Evolutionary conservation across 2,329 filamentous ascomycete species (phyloP), one percentile per base, ranked within the genome.

Genomic region (Sclerotinia spermophila): DNA sequence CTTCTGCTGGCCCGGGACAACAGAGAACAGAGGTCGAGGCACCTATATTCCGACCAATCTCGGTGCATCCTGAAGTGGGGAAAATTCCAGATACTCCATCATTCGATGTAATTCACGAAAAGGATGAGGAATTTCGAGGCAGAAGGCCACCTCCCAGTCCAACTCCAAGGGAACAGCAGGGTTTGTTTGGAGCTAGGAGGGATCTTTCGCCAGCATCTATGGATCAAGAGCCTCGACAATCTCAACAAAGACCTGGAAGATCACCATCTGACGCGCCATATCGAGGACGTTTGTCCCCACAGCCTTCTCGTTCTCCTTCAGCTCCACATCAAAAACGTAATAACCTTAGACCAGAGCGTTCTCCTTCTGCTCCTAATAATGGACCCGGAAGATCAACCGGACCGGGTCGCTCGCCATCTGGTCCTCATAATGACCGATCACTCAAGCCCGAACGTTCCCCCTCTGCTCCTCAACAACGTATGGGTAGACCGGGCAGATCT

Each of bases 11-110:
- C 13, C 61, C 30, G 21, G 76, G 87, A 60, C 86, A 84, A 30
- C 75, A 86, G 71, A 85, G 82, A 73, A 84, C 84, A 8, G 86
- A 89, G 74, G 80, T 90, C 51, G 87, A 90, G 58, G 74, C 72
- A 73, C 83, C 84, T 21, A 83, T 84, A 61, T 76, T 79, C 69
- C 86, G 92, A 69, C 92, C 92, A 2, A 83, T 87, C 73, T 94
- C 92, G 5, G 89, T 93, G 83, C 90, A 94, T 76, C 91, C 92
- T 35, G 86, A 89, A 40, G 87, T 94, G 83, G 93, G 91, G 78
- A 65, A 72, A 55, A 55, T 70, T 61, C 71, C 73, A n/a, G 67
- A 75, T 13, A 27, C 70, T 15, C 68, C 73, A 55, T 69, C 58
- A 45, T 66, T 76, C 19, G 71, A 74, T 44, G 45, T 70, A 24